Conservation (phyloP, 805 yeast species). For the Debaryomyces hansenii region DNA sequence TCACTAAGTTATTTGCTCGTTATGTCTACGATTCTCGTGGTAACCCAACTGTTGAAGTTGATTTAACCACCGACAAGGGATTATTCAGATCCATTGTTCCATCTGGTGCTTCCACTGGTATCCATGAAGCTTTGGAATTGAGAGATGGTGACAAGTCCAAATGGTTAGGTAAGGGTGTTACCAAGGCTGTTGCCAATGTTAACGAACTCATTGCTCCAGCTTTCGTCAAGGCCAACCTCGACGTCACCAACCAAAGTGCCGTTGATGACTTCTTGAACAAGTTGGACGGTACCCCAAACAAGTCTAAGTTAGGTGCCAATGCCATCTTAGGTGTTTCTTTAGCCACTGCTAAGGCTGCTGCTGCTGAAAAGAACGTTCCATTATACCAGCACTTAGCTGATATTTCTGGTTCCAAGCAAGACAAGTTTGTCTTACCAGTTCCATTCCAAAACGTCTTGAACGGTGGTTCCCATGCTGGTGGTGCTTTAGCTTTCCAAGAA, state of each 20-base stretch:
- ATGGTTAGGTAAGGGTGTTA: constrained; percentile 99
- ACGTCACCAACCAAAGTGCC: constrained; percentile 82
- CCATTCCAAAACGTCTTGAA: constrained; percentile 98
- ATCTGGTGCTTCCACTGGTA: constrained; percentile 99
- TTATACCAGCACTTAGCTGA: constrained; percentile 89
- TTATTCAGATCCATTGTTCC: constrained; percentile 97
- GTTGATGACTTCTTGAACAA: constrained; percentile 81
- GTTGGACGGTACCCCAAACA: constrained; percentile 97
- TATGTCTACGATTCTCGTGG: constrained; percentile 99
- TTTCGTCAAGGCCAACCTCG: constrained; percentile 73
- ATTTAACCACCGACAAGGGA: constrained; percentile 89
- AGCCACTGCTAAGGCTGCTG: constrained; percentile 97
- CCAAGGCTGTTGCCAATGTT: constrained; percentile 95
- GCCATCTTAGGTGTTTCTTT: constrained; percentile 98
- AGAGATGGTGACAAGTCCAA: constrained; percentile 97
- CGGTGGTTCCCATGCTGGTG: constrained; percentile 99
- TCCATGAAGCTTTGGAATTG: constrained; percentile 97
- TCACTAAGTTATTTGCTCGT: constrained; percentile 87
- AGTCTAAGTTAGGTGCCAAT: constrained; percentile 96
- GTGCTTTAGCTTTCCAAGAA: constrained; percentile 98
- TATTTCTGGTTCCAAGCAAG: constrained; percentile 67
- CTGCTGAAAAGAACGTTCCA: constrained; percentile 92
- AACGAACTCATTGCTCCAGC: constrained; percentile 96
- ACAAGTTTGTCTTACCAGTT: constrained; percentile 94
- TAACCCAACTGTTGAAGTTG: constrained; percentile 99